A percentile compares a stretch with the other conserved stretches of the same genome.
phyloP scores from a whole-genome alignment of 2,329 filamentous ascomycete genomes.

The Xylariaceae sp. region DNA sequence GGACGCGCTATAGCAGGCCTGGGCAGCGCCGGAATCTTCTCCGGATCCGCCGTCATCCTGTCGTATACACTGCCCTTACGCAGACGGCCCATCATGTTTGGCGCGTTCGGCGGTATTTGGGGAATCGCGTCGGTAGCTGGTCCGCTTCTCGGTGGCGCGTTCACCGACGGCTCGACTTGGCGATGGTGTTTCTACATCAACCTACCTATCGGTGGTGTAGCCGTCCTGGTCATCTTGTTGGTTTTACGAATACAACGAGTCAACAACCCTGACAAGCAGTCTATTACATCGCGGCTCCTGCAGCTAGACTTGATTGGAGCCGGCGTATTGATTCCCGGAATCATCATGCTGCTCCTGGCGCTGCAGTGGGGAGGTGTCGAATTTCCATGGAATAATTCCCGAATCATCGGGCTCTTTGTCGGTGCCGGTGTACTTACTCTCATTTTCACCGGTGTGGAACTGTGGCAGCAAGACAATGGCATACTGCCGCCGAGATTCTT shows the following conservation, averaged over 20 bases:
- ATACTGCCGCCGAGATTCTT: conserved; percentile 41
- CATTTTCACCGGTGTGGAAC: conserved; percentile 39
- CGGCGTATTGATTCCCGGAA: conserved; percentile 30
- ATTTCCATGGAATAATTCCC: conserved; percentile 39
- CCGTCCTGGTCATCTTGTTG: conserved; percentile 26
- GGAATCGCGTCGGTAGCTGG: conserved; percentile 36
- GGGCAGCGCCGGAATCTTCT: conserved; percentile 37
- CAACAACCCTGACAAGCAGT: not conserved
- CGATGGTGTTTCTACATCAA: conserved; percentile 40
- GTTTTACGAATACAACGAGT: conserved; percentile 17
- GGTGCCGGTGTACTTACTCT: conserved; percentile 38
- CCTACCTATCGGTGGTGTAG: conserved; percentile 34
- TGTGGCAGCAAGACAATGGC: conserved; percentile 34
- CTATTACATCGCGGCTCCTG: conserved; percentile 23
- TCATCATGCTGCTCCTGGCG: conserved; percentile 33
- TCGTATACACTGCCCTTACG: conserved; percentile 34
- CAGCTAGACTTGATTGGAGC: conserved; percentile 33
- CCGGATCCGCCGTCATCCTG: conserved; percentile 35
- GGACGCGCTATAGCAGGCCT: conserved; percentile 39
- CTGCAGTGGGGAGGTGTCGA: conserved; percentile 35
- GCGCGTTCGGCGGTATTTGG: conserved; percentile 35
- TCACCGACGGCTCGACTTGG: conserved; percentile 36
- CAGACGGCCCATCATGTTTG: conserved; percentile 34
- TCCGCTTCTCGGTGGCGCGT: conserved; percentile 37
- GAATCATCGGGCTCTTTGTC: conserved; percentile 42